Base-by-base conservation (phyloP, 2,329 filamentous ascomycete species). In the Didymella pinodella region DNA sequence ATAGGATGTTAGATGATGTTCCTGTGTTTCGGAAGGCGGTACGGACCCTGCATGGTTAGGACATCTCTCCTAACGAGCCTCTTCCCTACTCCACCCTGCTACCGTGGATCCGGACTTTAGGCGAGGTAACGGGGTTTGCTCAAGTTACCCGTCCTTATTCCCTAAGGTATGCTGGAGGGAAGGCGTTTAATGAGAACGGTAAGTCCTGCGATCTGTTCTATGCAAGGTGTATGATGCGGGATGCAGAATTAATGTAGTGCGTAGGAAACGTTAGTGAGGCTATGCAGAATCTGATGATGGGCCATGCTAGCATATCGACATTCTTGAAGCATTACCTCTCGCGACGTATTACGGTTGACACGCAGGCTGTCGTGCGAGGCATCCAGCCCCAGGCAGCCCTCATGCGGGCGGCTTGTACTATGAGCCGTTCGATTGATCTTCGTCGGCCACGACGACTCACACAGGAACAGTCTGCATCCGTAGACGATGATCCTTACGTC, bases 251-350 rank as follows among this genome's bases (percentile, higher is more conserved):
- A 3, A 22, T 3, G 20, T 22, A 22, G 20, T 22, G 3, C 3
- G 20, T 22, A 22, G 20, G 20, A n/a, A n/a, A n/a, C n/a, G n/a
- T n/a, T n/a, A n/a, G n/a, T n/a, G n/a, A n/a, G n/a, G n/a, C n/a
- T n/a, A 63, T 72, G 53, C 57, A 70, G 49, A 76, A 76, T 48
- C 47, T 74, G 18, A 76, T 76, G 22, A 75, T 76, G 54, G 61
- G 68, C 25, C 58, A 74, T 34, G 57, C 56, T 5, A 62, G 48
- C 29, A 64, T 57, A 52, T 7, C 2, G 14, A 61, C 48, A 6
- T 66, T 67, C 36, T 40, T 65, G 18, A 67, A 61, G 8, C 52
- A 64, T 51, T 66, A 69, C 38, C 57, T 66, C 11, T 66, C 43
- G 34, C 43, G 49, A 36, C 47, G 48, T 47, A 44, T 68, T 28